These are phyloP conservation scores for Globisporangium alternatum DNA, from an alignment of 352 stramenopile species.

Conservation along the genomic window DNA sequence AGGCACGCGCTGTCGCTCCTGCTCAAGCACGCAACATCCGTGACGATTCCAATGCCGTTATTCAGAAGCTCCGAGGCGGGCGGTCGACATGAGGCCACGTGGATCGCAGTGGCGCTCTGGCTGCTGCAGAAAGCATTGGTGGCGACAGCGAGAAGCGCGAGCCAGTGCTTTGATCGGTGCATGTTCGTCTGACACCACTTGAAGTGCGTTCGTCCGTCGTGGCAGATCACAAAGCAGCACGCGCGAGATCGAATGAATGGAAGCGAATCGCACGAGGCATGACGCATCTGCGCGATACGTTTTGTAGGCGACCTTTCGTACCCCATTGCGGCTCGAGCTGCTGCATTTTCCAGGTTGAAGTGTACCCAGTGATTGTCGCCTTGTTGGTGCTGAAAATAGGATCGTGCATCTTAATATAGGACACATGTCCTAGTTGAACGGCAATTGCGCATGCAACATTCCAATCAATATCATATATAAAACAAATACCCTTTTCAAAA, in stretches of 20 bases:
- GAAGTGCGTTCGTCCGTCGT: too few relatives aligned
- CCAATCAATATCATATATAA: neutral
- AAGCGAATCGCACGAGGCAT: too few relatives aligned
- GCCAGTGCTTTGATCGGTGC: neutral
- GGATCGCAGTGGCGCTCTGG: neutral
- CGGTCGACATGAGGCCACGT: neutral
- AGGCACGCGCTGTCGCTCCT: neutral
- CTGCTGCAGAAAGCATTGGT: neutral
- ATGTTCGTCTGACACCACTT: too few relatives aligned
- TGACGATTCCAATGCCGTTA: conserved; percentile 5
- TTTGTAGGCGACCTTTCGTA: too few relatives aligned
- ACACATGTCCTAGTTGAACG: neutral
- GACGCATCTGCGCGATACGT: too few relatives aligned
- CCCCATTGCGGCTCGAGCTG: neutral
- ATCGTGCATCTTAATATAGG: neutral
- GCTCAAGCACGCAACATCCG: neutral
- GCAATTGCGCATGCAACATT: neutral
- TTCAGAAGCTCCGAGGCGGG: neutral
- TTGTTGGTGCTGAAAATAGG: neutral
- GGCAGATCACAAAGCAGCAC: too few relatives aligned
- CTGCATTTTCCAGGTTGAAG: neutral
- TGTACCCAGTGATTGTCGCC: neutral
- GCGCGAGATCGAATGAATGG: too few relatives aligned
- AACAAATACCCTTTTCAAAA: neutral
- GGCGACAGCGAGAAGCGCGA: too few relatives aligned